phyloP scores from a whole-genome alignment of 805 yeast genomes.

The Pichia scutulata region DNA sequence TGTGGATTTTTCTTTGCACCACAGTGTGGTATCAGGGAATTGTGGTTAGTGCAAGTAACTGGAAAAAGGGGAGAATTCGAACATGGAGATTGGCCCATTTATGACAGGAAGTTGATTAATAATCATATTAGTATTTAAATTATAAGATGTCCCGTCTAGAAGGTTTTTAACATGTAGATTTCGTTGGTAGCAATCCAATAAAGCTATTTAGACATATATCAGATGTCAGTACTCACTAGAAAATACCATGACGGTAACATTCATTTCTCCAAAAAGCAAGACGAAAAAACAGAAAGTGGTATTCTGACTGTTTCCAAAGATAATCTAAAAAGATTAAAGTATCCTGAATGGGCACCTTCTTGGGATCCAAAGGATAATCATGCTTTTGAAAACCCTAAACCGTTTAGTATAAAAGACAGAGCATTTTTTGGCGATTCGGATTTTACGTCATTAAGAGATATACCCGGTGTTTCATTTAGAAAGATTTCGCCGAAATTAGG shows the following conservation, averaged over 20 bases:
- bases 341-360: constrained; percentile 14
- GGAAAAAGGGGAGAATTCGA: no score
- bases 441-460: constrained; percentile 40
- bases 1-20: background rate
- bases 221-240: constrained; percentile 5
- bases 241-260: constrained; percentile 5
- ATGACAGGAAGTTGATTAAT: no score
- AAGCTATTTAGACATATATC: no score
- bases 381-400: constrained; percentile 33
- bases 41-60: no score
- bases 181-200: no score
- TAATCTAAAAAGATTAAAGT: constrained; percentile 4
- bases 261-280: constrained; percentile 9
- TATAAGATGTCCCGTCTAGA: no score
- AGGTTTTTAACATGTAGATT: no score
- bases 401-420: constrained; percentile 52
- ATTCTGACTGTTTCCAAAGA: constrained; percentile 7
- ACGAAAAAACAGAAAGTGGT: constrained; percentile 4
- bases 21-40: background rate
- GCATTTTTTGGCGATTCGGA: constrained; percentile 53
- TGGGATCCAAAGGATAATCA: constrained; percentile 14
- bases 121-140: no score
- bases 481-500: constrained; percentile 67
- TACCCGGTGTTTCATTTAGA: constrained; percentile 21
- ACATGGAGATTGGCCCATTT: no score